phyloP scores from a whole-genome alignment of 805 yeast species.

The Danielozyma ontarioensis region DNA sequence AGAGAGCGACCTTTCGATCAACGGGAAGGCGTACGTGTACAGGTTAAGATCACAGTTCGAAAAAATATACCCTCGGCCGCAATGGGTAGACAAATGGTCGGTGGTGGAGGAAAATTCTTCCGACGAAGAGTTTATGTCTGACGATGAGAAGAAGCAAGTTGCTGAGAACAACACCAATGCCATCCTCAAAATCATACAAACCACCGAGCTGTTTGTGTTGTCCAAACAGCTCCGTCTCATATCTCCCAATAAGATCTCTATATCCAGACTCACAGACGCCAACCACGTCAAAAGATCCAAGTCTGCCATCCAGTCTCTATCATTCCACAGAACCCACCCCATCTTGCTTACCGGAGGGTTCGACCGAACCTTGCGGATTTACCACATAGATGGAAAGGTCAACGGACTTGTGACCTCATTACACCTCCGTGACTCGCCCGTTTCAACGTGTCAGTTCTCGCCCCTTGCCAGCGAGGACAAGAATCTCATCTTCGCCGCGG shows the following conservation, averaged over 20 bases:
- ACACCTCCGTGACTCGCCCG: slow-evolving; percentile 73
- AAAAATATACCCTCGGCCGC: slow-evolving; percentile 75
- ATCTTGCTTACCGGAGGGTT: slow-evolving; percentile 86
- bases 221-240: slow-evolving; percentile 50
- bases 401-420: slow-evolving; percentile 81
- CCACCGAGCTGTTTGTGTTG: slow-evolving; percentile 34
- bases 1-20: slow-evolving; percentile 47
- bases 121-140: slow-evolving; percentile 12
- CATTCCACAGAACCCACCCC: slow-evolving; percentile 84
- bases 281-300: slow-evolving; percentile 63
- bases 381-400: slow-evolving; percentile 82
- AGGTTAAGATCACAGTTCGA: slow-evolving; percentile 70
- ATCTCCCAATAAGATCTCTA: slow-evolving; percentile 66
- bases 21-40: slow-evolving; percentile 55
- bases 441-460: slow-evolving; percentile 69
- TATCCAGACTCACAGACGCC: slow-evolving; percentile 83
- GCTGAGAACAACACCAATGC: slow-evolving; percentile 20
- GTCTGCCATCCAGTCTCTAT: slow-evolving; percentile 78
- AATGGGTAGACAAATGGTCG: slow-evolving; percentile 56
- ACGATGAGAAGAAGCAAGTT: slow-evolving; percentile 9
- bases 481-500: slow-evolving; percentile 71
- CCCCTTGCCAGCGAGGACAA: slow-evolving; percentile 18
- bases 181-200: slow-evolving; percentile 25
- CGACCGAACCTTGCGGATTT: slow-evolving; percentile 81
- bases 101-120: slow-evolving; percentile 27